These are phyloP conservation scores for Delphinella strobiligena DNA, from an alignment of 2,329 filamentous ascomycete genomes.

Conservation along the genomic window DNA sequence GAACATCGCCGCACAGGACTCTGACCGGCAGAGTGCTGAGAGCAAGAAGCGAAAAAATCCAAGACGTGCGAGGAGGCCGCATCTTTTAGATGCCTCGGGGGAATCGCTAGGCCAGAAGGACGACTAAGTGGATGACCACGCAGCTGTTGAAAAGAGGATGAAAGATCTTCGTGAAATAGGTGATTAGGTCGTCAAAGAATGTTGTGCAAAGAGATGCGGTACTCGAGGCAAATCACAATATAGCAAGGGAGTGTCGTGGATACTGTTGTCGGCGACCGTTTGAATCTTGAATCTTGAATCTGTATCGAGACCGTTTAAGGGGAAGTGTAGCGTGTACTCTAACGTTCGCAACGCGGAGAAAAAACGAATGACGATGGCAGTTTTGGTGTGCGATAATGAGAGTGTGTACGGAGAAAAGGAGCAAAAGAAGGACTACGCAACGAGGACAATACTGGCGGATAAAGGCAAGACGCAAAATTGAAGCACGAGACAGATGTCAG, in stretches of 20 bases:
- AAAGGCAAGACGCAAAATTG: too few species aligned
- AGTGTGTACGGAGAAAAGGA: too few species aligned
- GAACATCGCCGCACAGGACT: conserved; percentile 55
- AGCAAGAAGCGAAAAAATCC: conserved; percentile 17
- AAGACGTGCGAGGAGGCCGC: conserved; percentile 15
- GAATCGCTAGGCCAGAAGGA: too few species aligned
- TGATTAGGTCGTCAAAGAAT: too few species aligned
- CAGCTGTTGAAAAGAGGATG: too few species aligned
- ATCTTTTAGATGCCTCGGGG: too few species aligned
- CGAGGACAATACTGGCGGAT: too few species aligned
- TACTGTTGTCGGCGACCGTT: background rate
- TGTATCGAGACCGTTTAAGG: background rate
- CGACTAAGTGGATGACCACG: too few species aligned
- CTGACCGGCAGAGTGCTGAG: conserved; percentile 27
- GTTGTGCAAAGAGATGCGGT: background rate
- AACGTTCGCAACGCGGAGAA: background rate
- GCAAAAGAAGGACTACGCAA: too few species aligned
- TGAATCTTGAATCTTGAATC: background rate
- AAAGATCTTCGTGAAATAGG: too few species aligned
- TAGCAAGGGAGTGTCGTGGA: background rate
- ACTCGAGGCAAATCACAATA: background rate
- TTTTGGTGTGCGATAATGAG: too few species aligned
- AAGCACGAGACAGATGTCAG: too few species aligned
- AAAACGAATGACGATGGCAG: background rate
- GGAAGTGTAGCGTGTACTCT: background rate